These are phyloP conservation scores for Alternaria ethzedia DNA, from an alignment of 2,329 filamentous ascomycete species.

Conservation along the genomic window DNA sequence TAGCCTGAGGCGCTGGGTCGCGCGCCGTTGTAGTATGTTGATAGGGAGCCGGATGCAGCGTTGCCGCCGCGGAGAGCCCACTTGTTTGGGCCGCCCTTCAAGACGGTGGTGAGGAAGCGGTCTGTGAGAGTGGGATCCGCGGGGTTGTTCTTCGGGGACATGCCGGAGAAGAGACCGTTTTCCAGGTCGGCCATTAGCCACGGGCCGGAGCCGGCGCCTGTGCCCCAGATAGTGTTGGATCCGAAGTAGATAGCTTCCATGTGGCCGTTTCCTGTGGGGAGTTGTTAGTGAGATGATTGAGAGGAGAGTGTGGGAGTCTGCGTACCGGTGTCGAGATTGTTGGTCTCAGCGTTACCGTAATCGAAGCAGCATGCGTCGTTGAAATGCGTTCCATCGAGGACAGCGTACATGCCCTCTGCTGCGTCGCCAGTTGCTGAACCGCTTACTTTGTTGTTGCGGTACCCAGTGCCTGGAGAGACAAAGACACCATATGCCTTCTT, in stretches of 20 bases:
- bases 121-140: conserved; percentile 59
- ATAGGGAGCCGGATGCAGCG: conserved; percentile 60
- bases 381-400: conserved; percentile 66
- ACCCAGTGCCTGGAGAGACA: conserved; percentile 66
- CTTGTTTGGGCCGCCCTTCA: conserved; percentile 63
- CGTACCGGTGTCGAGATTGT: conserved; percentile 51
- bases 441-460: conserved; percentile 63
- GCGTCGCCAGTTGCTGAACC: conserved; percentile 63
- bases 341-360: conserved; percentile 53
- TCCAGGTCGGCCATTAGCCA: conserved; percentile 75
- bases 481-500: conserved; percentile 70
- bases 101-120: conserved; percentile 63
- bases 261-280: conserved; percentile 59
- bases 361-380: conserved; percentile 62
- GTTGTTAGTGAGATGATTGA: too few relatives aligned
- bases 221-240: conserved; percentile 61
- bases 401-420: conserved; percentile 66
- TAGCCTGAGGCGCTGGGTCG: conserved; percentile 62
- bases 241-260: conserved; percentile 76
- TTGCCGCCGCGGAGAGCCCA: conserved; percentile 68
- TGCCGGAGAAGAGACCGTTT: conserved; percentile 69
- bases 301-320: rapidly evolving
- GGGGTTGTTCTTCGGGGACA: conserved; percentile 54
- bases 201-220: conserved; percentile 64
- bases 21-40: conserved; percentile 65